Conservation (phyloP, 169 alveolate genomes). For the Plasmodium fragile region DNA sequence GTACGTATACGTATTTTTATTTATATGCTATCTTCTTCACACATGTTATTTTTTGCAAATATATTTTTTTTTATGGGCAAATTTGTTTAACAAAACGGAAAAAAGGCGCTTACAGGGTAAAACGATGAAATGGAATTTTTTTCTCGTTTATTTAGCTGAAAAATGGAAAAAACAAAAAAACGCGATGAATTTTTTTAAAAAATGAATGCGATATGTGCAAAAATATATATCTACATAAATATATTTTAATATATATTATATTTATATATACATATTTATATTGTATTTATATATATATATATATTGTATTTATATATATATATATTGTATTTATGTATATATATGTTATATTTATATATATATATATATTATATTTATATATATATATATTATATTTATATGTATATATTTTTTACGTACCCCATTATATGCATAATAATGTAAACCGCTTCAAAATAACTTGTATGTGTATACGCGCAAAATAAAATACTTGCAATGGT, state of each 20-base stretch:
- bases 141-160: neutral
- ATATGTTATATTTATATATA: neutral
- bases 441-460: neutral
- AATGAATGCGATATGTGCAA: neutral
- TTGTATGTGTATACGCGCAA: neutral
- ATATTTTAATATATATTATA: neutral
- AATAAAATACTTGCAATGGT: neutral
- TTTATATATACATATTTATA: neutral
- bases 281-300: neutral
- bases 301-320: neutral
- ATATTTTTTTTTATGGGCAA: neutral
- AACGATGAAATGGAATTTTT: neutral
- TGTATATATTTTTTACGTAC: neutral
- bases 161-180: neutral
- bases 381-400: neutral
- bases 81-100: neutral
- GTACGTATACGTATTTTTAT: conserved; percentile 1
- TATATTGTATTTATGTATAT: neutral
- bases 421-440: neutral
- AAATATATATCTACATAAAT: neutral
- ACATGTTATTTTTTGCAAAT: neutral
- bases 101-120: neutral
- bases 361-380: too few relatives aligned
- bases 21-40: neutral
- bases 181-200: neutral